Percentiles rank a stretch among this genome's conserved stretches.
Conservation (phyloP, 306 rosid genomes). For the Ziziphus jujuba region DNA sequence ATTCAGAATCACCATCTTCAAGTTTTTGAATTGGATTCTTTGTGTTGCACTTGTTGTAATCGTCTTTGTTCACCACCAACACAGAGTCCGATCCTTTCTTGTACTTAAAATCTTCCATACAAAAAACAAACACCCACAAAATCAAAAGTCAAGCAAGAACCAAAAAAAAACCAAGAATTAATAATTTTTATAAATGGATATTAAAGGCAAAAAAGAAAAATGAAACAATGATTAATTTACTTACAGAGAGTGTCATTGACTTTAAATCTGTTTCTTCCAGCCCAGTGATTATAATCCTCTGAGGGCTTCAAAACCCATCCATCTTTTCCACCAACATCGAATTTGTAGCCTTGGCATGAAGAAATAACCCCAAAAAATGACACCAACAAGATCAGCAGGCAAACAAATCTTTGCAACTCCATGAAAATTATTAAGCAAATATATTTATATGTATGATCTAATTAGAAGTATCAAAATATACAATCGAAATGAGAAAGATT, state of each 20-base stretch:
- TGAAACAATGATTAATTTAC: not conserved
- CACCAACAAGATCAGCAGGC: conserved; percentile 13
- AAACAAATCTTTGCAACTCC: conserved; percentile 36
- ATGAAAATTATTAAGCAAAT: conserved; percentile 19
- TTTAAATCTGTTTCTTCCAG: conserved; percentile 55
- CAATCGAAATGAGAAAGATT: no score
- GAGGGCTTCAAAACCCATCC: conserved; percentile 82
- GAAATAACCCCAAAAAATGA: conserved; percentile 22
- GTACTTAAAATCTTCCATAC: conserved; percentile 73
- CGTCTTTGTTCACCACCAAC: conserved; percentile 65
- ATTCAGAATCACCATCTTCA: conserved; percentile 63
- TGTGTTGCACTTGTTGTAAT: conserved; percentile 59
- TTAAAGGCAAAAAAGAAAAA: not conserved
- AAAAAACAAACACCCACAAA: not conserved
- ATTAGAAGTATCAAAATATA: no score
- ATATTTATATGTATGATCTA: no score
- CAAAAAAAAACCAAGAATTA: not conserved
- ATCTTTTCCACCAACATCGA: conserved; percentile 60
- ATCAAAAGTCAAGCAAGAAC: not conserved
- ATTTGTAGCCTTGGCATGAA: conserved; percentile 41
- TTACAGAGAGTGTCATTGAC: conserved; percentile 67
- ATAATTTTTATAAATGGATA: not conserved
- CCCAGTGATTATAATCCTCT: conserved; percentile 54
- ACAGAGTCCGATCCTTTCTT: conserved; percentile 66
- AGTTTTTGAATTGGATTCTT: conserved; percentile 56